Base-by-base conservation (phyloP, 768 basidiomycete genomes). In the Kwoniella bestiolae region DNA sequence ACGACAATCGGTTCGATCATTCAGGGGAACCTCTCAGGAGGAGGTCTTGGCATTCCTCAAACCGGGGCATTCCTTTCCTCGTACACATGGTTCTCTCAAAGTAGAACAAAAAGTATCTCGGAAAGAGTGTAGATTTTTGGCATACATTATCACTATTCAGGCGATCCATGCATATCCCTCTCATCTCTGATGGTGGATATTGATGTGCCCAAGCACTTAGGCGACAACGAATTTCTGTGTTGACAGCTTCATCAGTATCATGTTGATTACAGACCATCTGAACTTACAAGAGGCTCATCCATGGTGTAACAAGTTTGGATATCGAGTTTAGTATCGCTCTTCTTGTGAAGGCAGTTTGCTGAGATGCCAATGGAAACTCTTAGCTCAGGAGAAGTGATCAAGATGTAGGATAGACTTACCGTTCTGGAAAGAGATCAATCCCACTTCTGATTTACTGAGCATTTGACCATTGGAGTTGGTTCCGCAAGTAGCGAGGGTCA, bases 281-380 rank as follows among this genome's bases (percentile, higher is more conserved):
- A 28, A 58, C 56, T 58, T 25, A 58, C 56, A 23, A 58, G 26
- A 26, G 23, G n/a, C 6, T 45, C 23, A 29, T 45, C 31, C 56
- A 58, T 58, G 12, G 28, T 45, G 25, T 14, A 60, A 26, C 59
- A 60, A 34, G 25, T 50, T 34, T 60, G 59, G 12, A 60, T 38
- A 21, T 60, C 59, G 9, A 60, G 12, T 11, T 50, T 32, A 21
- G 46, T 7, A 21, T 50, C 34, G 7, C 45, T 49, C 47, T 49
- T 50, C 59, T 60, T 60, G 59, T 60, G 45, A 14, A 60, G 16
- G 23, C 59, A 60, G 45, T 60, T 5, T 3, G 47, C 59, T 56
- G 29, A 28, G 28, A 53, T n/a, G 51, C 23, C 29, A 18, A 31
- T 6, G n/a, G n/a, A n/a, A n/a, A n/a, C n/a, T n/a, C n/a, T n/a